Conservation (phyloP, 2,329 filamentous ascomycete species). For the Colletotrichum brevisporum region DNA sequence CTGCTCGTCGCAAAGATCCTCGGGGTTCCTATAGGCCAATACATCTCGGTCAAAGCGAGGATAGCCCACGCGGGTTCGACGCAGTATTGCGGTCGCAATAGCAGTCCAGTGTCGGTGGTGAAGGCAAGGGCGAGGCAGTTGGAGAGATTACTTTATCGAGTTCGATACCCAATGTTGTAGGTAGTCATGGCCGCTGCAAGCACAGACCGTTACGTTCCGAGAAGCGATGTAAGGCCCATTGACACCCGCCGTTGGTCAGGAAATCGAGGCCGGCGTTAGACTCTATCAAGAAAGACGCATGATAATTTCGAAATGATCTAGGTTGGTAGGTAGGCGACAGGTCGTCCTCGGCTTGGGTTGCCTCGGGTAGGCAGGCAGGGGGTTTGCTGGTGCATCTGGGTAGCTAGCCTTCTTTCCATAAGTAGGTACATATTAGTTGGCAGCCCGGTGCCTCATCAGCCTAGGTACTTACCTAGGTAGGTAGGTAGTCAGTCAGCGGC, state of each 20-base stretch:
- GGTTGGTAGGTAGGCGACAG: too few relatives aligned
- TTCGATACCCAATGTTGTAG: slow-evolving; percentile 24
- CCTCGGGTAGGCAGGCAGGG: too few relatives aligned
- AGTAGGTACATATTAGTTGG: too few relatives aligned
- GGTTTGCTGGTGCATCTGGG: too few relatives aligned
- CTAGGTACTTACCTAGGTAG: too few relatives aligned
- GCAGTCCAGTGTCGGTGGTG: slow-evolving; percentile 12
- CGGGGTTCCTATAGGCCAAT: slow-evolving; percentile 91
- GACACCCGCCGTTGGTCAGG: slow-evolving; percentile 51
- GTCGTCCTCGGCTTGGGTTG: too few relatives aligned
- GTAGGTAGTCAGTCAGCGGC: too few relatives aligned
- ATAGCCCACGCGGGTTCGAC: not conserved
- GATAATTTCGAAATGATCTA: too few relatives aligned
- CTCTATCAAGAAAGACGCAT: too few relatives aligned
- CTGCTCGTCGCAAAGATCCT: slow-evolving; percentile 85
- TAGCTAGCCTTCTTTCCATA: too few relatives aligned
- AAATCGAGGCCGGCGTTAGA: too few relatives aligned
- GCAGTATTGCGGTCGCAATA: slow-evolving; percentile 21
- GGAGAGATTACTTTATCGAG: slow-evolving; percentile 27
- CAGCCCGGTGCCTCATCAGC: too few relatives aligned
- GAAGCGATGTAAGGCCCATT: slow-evolving; percentile 42
- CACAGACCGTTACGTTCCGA: slow-evolving; percentile 15
- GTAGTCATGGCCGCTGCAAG: slow-evolving; percentile 36
- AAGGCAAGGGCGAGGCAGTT: slow-evolving; percentile 6
- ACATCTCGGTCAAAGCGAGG: slow-evolving; percentile 71